These are phyloP conservation scores for Ophiostoma tasmaniense DNA, from an alignment of 2,329 filamentous ascomycete genomes.

Conservation along the genomic window DNA sequence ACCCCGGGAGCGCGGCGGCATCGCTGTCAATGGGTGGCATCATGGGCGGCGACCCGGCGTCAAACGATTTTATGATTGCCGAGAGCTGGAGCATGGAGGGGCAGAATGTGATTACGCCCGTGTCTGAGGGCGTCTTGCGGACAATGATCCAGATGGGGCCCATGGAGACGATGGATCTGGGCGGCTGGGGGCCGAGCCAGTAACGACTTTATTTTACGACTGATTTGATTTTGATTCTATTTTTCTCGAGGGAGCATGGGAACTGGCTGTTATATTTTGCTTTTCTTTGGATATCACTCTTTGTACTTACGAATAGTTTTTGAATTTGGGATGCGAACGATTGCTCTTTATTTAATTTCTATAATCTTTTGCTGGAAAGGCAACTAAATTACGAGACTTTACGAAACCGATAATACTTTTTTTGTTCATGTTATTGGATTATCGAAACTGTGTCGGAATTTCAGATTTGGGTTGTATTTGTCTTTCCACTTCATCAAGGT, in stretches of 20 bases:
- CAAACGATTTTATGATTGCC: conserved; percentile 34
- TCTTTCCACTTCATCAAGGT: no score
- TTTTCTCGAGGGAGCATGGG: neutral
- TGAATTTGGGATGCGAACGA: neutral
- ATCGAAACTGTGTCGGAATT: no score
- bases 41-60: conserved; percentile 27
- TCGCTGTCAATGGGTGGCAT: conserved; percentile 9
- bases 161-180: conserved; percentile 51
- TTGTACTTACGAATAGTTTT: neutral
- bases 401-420: no score
- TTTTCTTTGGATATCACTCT: neutral
- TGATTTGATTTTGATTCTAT: neutral
- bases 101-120: conserved; percentile 42
- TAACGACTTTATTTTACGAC: neutral
- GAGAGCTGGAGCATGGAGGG: conserved; percentile 36
- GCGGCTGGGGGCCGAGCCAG: conserved; percentile 35
- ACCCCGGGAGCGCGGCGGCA: conserved; percentile 13
- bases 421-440: no score
- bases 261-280: neutral
- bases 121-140: conserved; percentile 49
- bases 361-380: neutral
- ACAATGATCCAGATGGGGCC: conserved; percentile 50
- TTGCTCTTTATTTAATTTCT: neutral
- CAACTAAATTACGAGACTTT: neutral
- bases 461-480: no score